Evolutionary conservation across 1,139 yeast genomes (phyloP), one percentile per base, ranked within the genome.

Genomic region (Starmera stellimalicola): DNA sequence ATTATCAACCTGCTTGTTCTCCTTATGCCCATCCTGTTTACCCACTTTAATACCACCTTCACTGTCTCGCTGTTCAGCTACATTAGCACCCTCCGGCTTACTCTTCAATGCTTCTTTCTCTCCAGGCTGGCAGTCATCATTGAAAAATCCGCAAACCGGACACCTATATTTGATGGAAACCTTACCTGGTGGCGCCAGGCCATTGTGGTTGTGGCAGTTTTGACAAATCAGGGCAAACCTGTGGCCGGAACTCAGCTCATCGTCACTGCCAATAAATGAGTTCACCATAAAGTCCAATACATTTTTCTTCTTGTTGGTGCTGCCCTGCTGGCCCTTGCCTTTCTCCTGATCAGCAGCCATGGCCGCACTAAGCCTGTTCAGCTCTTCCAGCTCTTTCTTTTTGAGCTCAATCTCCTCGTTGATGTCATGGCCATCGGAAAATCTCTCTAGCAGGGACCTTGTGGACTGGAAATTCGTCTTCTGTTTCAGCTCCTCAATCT

Each of bases 391-490:
- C 36, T 71, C 60, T 23, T 55, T 55, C 30, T 59, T 56, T 32
- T 62, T 60, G n/a, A 59, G 65, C 34, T 60, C 63, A 25, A 74
- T 50, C 35, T 60, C 64, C 18, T 59, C 60, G 23, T 52, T 43
- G 14, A 55, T 42, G 25, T 56, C 57, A 9, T 46, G 51, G 6
- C 66, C 73, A 31, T 63, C 60, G 2, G 74, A 76, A 48, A 75
- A 87, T 46, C 87, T 67, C 35, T 68, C 72, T 33, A 91, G 60
- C 36, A 88, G 63, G 12, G 82, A 77, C 53, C 74, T 77, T 1
- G 96, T 84, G 16, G 79, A 70, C 47, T 80, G 73, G 55, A 77
- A 91, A 47, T 83, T 82, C 16, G 95, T 83, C 46, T 73, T 67
- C 39, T 75, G 73, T 57, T 88, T 88, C 57, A 88, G 64, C 38